Base-by-base conservation (phyloP, 306 rosid species). In the Spatholobus suberectus region DNA sequence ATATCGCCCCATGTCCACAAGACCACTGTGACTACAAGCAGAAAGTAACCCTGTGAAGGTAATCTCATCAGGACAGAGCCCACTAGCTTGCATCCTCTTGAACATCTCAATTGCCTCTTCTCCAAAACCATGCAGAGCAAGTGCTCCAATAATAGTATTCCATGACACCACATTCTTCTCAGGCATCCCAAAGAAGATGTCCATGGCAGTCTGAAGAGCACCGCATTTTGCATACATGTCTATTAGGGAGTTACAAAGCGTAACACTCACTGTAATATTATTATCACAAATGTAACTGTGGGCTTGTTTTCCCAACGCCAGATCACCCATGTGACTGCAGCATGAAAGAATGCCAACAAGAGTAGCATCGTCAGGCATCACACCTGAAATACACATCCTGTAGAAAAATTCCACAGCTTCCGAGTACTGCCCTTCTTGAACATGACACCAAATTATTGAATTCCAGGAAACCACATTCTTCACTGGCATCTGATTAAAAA, bases 381-480 rank as follows among this genome's bases (percentile, higher is more conserved):
- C 88, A 15, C 73, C 76, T 3, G 94, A 89, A 76, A 26, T 76
- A 46, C 89, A 85, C 97, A 92, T 90, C 79, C 72, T 88, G 51
- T 24, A 38, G 83, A 90, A 92, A 24, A 92, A 90, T 67, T 85
- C 88, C 79, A 92, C 29, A 15, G 95, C 95, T 72, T 89, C 92
- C 14, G 62, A 58, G 81, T 81, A 80, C 12, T 14, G 86, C 32
- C 97, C 95, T 74, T 87, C 90, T 79, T 72, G 88, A 43, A 90
- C 90, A 88, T 84, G 87, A 59, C 89, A 88, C 1, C 89, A 85
- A 40, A 94, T 94, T 72, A 94, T 85, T 20, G 97, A 87, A 80
- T 92, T 92, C 98, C 98, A 94, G 18, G 97, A 89, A 79, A 94
- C 88, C 75, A 83, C 97, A 69, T 94, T 94, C 81, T 92, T 87